phyloP scores from a whole-genome alignment of 768 basidiomycete species.

The Brasilioporus rufonigricans region DNA sequence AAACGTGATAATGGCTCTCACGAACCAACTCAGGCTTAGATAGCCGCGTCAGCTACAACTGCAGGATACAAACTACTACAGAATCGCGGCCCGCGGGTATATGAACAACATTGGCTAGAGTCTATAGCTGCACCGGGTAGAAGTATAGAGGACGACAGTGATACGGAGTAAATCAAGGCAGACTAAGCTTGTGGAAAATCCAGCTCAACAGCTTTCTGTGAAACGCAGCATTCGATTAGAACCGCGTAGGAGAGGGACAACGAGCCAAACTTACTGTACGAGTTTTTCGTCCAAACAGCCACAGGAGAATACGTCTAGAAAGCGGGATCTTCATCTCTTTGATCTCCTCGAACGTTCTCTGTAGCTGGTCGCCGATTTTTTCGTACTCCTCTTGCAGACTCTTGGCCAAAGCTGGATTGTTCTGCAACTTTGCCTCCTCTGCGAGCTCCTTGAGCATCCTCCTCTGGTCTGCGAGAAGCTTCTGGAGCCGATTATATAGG shows the following conservation, averaged over 20 bases:
- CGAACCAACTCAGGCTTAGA: no score
- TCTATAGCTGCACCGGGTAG: no score
- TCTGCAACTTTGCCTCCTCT: conserved; percentile 13
- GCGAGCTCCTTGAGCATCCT: conserved; percentile 14
- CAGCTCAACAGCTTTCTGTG: conserved; percentile 1
- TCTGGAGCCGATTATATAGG: conserved; percentile 16
- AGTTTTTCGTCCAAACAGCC: conserved; percentile 6
- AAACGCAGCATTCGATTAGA: background rate
- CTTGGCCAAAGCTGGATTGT: conserved; percentile 9
- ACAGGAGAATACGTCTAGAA: conserved; percentile 6
- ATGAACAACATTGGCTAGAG: no score
- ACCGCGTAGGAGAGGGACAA: no score
- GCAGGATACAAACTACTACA: no score
- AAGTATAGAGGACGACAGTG: no score
- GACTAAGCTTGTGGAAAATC: background rate
- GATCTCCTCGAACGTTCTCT: conserved; percentile 23
- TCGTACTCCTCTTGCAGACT: conserved; percentile 15
- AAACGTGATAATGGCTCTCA: no score
- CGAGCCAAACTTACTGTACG: conserved; percentile 3
- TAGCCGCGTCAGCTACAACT: no score
- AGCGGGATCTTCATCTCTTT: conserved; percentile 17
- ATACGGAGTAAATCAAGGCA: no score
- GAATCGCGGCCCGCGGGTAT: no score
- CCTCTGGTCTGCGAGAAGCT: conserved; percentile 17
- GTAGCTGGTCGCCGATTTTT: conserved; percentile 3